Conservation (phyloP, 305 asterid genomes). For the Nicotiana rustica region DNA sequence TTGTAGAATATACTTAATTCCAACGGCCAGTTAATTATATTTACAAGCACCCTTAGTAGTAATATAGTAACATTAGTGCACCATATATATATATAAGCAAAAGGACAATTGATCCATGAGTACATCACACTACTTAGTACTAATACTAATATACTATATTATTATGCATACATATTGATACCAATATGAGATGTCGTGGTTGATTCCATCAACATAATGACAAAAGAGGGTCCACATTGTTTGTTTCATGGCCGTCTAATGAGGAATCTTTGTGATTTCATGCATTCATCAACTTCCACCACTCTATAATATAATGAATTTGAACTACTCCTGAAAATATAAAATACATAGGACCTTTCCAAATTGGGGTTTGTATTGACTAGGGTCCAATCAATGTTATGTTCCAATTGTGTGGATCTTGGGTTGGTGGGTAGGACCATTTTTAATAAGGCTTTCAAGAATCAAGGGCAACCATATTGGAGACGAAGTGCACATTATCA, state of each 20-base stretch:
- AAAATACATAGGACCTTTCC: slow-evolving; percentile 37
- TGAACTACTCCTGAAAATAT: slow-evolving; percentile 24
- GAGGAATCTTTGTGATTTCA: slow-evolving; percentile 37
- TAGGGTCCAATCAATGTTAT: slow-evolving; percentile 22
- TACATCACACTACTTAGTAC: background rate
- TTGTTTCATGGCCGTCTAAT: slow-evolving; percentile 37
- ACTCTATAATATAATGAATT: slow-evolving; percentile 5
- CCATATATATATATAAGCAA: slow-evolving; percentile 6
- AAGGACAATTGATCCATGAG: slow-evolving; percentile 27
- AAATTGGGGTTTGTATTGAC: slow-evolving; percentile 32
- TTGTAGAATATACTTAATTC: slow-evolving; percentile 18
- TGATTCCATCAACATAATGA: slow-evolving; percentile 35
- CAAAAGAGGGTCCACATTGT: slow-evolving; percentile 33
- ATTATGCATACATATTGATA: slow-evolving; percentile 30
- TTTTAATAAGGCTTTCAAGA: slow-evolving; percentile 5
- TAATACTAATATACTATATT: background rate
- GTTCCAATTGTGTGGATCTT: slow-evolving; percentile 37
- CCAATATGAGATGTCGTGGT: slow-evolving; percentile 33
- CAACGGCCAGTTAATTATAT: slow-evolving; percentile 12
- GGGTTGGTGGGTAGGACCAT: slow-evolving; percentile 32
- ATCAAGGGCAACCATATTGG: slow-evolving; percentile 34
- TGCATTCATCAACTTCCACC: slow-evolving; percentile 30
- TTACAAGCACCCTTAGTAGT: slow-evolving; percentile 17
- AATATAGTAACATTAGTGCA: slow-evolving; percentile 26
- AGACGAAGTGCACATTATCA: slow-evolving; percentile 32